phyloP scores from a whole-genome alignment of 257 asterid species.

The Penstemon davidsonii region DNA sequence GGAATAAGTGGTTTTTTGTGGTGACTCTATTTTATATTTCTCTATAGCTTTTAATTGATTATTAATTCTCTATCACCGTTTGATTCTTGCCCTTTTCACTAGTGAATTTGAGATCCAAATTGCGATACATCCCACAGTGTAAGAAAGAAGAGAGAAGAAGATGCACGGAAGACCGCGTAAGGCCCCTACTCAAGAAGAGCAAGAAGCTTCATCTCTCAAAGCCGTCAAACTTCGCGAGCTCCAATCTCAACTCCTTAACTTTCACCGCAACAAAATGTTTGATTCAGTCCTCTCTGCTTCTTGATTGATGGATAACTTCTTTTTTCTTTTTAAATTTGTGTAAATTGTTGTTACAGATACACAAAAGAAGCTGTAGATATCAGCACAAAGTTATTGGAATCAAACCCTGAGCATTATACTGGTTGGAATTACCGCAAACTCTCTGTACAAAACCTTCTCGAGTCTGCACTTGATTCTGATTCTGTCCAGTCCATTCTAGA shows the following conservation, averaged over 20 bases:
- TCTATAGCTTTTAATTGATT: too few relatives aligned
- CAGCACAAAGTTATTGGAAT: conserved; percentile 64
- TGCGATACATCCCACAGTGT: neutral
- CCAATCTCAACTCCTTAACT: conserved; percentile 74
- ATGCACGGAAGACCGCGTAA: conserved; percentile 92
- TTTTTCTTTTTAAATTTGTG: neutral
- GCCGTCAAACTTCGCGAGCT: conserved; percentile 76
- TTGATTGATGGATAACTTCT: neutral
- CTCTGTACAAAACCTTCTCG: conserved; percentile 59
- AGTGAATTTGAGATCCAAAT: too few relatives aligned
- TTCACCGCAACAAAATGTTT: conserved; percentile 70
- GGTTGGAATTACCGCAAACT: conserved; percentile 93
- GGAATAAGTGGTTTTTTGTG: too few relatives aligned
- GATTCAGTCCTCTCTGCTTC: neutral
- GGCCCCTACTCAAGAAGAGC: conserved; percentile 57
- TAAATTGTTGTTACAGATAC: conserved; percentile 50
- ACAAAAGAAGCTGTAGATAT: conserved; percentile 78
- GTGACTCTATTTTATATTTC: too few relatives aligned
- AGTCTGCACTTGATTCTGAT: conserved; percentile 36
- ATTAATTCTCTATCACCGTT: too few relatives aligned
- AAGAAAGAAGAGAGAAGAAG: conserved; percentile 22
- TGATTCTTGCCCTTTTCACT: too few relatives aligned
- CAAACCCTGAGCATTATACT: conserved; percentile 85
- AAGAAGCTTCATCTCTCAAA: conserved; percentile 53
- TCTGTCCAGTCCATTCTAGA: conserved; percentile 52